These are phyloP conservation scores for Aspergillus bombycis DNA, from an alignment of 2,329 filamentous ascomycete species.

Conservation along the genomic window DNA sequence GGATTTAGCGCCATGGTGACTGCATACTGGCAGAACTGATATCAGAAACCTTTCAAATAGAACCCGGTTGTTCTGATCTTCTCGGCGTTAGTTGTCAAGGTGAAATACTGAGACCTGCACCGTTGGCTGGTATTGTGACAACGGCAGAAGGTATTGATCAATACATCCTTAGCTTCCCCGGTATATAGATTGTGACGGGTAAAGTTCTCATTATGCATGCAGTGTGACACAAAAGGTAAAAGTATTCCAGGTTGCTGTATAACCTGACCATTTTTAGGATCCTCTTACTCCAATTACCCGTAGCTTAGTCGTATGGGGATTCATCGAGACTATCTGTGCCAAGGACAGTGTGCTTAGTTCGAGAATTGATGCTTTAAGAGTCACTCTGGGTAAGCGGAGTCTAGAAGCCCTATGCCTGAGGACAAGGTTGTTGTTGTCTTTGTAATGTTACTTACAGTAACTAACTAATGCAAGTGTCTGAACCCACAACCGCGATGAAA, in stretches of 20 bases:
- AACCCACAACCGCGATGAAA: neutral
- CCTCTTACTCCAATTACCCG: neutral
- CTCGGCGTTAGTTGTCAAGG: neutral
- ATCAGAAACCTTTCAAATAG: constrained; percentile 2
- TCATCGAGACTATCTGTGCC: neutral
- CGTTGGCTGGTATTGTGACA: neutral
- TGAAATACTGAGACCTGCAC: neutral
- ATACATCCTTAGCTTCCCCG: neutral
- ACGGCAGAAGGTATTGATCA: neutral
- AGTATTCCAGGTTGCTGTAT: neutral
- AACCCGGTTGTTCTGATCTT: neutral
- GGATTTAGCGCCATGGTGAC: constrained; percentile 1
- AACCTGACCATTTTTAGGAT: neutral
- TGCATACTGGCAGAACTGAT: neutral
- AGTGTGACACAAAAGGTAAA: neutral
- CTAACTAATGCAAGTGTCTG: neutral
- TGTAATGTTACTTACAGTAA: neutral
- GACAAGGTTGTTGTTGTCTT: neutral
- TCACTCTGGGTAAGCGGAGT: neutral
- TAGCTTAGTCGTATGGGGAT: neutral
- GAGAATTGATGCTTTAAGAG: neutral
- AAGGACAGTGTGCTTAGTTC: neutral
- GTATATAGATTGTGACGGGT: neutral
- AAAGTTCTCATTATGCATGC: neutral
- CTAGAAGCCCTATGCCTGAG: neutral